These are phyloP conservation scores for Lactarius akahatsu DNA, from an alignment of 768 basidiomycete species.

Conservation along the genomic window DNA sequence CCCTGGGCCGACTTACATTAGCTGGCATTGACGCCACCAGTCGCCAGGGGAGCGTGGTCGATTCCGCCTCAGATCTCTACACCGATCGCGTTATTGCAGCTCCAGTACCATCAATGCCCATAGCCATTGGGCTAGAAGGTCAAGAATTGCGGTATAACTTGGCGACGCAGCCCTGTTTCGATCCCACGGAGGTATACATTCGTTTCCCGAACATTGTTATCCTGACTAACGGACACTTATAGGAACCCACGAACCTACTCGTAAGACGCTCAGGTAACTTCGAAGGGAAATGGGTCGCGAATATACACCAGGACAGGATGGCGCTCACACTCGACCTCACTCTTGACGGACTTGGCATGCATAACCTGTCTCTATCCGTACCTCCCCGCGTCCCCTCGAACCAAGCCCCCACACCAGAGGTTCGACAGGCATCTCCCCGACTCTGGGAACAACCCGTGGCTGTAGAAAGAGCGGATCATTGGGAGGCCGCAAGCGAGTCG, in stretches of 20 bases:
- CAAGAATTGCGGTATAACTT: background rate
- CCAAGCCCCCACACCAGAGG: background rate
- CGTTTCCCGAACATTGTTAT: background rate
- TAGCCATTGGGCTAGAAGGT: background rate
- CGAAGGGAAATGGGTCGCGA: constrained; percentile 17
- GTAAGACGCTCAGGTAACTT: background rate
- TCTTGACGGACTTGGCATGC: constrained; percentile 13
- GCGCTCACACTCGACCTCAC: constrained; percentile 21
- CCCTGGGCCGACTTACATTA: background rate
- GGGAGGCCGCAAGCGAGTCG: constrained; percentile 4
- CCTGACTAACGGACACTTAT: background rate
- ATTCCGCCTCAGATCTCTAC: constrained; percentile 14
- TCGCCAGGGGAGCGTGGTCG: background rate
- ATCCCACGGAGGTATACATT: background rate
- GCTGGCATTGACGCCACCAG: background rate
- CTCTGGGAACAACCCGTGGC: background rate
- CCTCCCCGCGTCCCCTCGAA: constrained; percentile 1
- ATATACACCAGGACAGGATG: constrained; percentile 2
- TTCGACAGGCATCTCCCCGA: background rate
- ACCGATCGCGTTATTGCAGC: background rate
- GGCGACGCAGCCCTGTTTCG: background rate
- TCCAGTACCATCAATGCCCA: constrained; percentile 5
- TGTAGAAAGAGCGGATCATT: background rate
- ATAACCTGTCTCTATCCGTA: constrained; percentile 8
- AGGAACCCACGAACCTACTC: constrained; percentile 3